phyloP scores from a whole-genome alignment of 495 filamentous ascomycete species.

The Penicillium egyptiacum region DNA sequence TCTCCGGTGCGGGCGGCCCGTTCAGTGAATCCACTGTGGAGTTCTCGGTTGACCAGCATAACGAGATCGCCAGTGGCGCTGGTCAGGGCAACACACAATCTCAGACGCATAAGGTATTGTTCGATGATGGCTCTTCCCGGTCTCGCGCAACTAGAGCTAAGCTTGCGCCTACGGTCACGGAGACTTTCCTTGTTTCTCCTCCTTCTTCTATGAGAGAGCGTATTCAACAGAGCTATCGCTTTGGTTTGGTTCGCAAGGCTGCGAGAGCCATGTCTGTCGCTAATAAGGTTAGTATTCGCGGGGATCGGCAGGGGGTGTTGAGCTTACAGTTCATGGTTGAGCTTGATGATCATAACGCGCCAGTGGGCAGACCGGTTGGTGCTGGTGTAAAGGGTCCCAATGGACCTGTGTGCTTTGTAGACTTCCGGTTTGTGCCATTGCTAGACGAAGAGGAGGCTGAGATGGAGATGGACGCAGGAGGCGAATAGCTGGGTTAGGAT shows the following conservation, averaged over 20 bases:
- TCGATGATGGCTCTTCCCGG: conserved; percentile 40
- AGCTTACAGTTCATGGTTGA: conserved; percentile 98
- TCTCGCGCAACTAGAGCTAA: conserved; percentile 48
- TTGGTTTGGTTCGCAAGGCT: conserved; percentile 78
- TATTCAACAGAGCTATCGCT: conserved; percentile 64
- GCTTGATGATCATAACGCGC: conserved; percentile 45
- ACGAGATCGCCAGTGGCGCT: conserved; percentile 16
- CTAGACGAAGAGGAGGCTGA: conserved; percentile 61
- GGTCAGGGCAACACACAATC: conserved; percentile 17
- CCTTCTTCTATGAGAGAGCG: conserved; percentile 42
- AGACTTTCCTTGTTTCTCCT: conserved; percentile 51
- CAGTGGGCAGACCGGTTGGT: conserved; percentile 26
- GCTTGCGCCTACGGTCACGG: conserved; percentile 46
- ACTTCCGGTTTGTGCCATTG: conserved; percentile 75
- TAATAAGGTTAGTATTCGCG: conserved; percentile 86
- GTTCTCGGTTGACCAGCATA: conserved; percentile 70
- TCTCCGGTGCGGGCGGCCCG: conserved; percentile 67
- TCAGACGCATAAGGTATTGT: conserved; percentile 30
- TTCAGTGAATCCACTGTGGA: conserved; percentile 81
- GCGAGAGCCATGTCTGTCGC: conserved; percentile 85
- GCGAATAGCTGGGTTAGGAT: conserved; percentile 13
- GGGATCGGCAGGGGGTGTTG: conserved; percentile 83
- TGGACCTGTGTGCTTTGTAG: conserved; percentile 64
- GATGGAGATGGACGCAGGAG: conserved; percentile 24
- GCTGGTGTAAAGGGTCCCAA: conserved; percentile 22